Base-by-base conservation (phyloP, 352 stramenopile genomes). In the Phytopythium ostracodes region DNA sequence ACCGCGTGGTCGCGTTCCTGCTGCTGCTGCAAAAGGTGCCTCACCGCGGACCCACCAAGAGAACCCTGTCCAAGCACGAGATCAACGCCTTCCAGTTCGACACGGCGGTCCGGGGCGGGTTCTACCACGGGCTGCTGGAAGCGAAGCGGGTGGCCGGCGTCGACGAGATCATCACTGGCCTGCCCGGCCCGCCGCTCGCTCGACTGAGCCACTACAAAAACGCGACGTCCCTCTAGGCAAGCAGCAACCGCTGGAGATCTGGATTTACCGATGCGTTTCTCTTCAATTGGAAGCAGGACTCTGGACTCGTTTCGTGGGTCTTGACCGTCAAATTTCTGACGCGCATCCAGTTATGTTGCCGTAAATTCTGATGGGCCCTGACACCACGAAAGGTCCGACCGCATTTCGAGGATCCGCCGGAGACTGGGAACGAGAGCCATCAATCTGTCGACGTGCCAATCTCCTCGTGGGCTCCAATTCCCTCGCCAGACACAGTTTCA, bases 31-130 rank as follows among this genome's bases (percentile, higher is more conserved):
- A 92, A 43, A 92, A 92, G 66, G 51, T 68, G 47, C 78, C 78
- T n/a, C 76, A 87, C 60, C 78, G 77, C 11, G 82, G 82, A 1
- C 82, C 82, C 2, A 89, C 80, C 4, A 74, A 73, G 47, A 79
- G 75, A 44, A 79, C 89, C 47, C 72, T 92, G 0, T 77, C 64
- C 29, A 80, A 71, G 60, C 71, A 75, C 12, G 80, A 89, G 38
- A 73, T 76, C 44, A 86, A 74, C 54, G 67, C 73, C 20, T 83
- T 89, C 52, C 80, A 89, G 66, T 86, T 89, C 57, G 72, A 87
- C 65, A 80, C 77, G 25, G 75, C 80, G 17, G 77, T 89, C 20
- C 70, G 68, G 10, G 77, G 77, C 35, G 60, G 67, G 25, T 86
- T 89, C 44, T 89, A 89, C 61, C 80, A 89, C 59, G 80, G 80